Evolutionary conservation across 2,329 filamentous ascomycete genomes (phyloP).

Genomic region (Aschersonia sp.): DNA sequence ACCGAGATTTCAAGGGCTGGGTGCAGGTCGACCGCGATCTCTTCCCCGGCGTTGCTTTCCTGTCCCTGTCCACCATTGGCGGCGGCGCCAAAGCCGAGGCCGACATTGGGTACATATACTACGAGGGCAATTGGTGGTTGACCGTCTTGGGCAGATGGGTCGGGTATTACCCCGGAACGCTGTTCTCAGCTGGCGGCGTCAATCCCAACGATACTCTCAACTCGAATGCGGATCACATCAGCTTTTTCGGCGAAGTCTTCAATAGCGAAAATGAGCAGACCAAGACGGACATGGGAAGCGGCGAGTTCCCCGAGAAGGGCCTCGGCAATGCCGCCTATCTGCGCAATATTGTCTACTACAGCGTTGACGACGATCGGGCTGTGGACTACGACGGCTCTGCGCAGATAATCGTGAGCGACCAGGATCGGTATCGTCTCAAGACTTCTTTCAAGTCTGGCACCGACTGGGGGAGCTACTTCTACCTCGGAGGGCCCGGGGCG

Average conservation of each 20-base stretch:
- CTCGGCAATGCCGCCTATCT: constrained; percentile 7
- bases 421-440: constrained; percentile 5
- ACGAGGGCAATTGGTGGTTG: constrained; percentile 9
- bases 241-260: constrained; percentile 9
- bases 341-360: constrained; percentile 7
- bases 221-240: constrained; percentile 4
- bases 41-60: constrained; percentile 7
- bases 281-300: constrained; percentile 10
- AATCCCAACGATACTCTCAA: constrained; percentile 4
- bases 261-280: constrained; percentile 7
- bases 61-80: constrained; percentile 5
- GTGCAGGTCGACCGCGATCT: constrained; percentile 7
- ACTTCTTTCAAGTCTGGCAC: constrained; percentile 5
- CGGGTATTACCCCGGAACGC: constrained; percentile 8
- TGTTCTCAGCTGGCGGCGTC: constrained; percentile 5
- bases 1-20: constrained; percentile 8
- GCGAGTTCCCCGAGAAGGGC: constrained; percentile 8
- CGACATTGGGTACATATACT: constrained; percentile 5
- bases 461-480: constrained; percentile 7
- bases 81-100: constrained; percentile 7
- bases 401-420: constrained; percentile 5
- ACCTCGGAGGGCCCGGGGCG: constrained; percentile 8
- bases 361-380: not conserved
- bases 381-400: constrained; percentile 4
- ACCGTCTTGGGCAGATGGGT: constrained; percentile 5